phyloP scores from a whole-genome alignment of 2,329 filamentous ascomycete genomes.

The Calcarisporium arbuscula region DNA sequence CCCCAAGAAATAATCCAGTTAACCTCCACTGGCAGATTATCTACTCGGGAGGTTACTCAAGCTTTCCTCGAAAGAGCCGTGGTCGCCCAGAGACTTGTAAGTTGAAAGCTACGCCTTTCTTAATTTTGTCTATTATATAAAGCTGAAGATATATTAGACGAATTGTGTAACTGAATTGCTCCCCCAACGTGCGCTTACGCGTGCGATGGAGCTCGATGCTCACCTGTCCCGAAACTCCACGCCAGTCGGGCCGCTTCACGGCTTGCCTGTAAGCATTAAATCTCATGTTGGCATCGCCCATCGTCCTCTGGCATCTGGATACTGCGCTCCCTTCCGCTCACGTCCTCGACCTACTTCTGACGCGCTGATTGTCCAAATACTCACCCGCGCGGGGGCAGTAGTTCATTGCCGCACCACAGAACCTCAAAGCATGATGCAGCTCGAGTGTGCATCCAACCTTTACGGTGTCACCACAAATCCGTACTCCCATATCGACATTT shows the following conservation, averaged over 20 bases:
- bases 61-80: no score
- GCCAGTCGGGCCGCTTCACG: conserved; percentile 52
- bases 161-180: conserved; percentile 46
- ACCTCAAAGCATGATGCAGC: conserved; percentile 45
- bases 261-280: conserved; percentile 45
- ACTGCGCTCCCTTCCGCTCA: no score
- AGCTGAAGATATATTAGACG: no score
- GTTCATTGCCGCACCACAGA: conserved; percentile 61
- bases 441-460: conserved; percentile 54
- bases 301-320: no score
- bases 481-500: no score
- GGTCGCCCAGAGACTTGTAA: no score
- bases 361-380: conserved; percentile 4
- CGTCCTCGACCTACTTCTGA: conserved; percentile 3
- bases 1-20: no score
- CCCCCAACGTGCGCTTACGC: conserved; percentile 40
- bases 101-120: no score
- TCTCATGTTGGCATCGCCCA: conserved; percentile 53
- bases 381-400: conserved; percentile 5
- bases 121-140: no score
- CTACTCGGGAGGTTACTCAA: no score
- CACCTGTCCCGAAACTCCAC: conserved; percentile 29
- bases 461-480: conserved; percentile 57
- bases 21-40: no score
- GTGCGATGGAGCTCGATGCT: conserved; percentile 32